phyloP scores from a whole-genome alignment of 495 filamentous ascomycete species.

The Cercophora newfieldiana region DNA sequence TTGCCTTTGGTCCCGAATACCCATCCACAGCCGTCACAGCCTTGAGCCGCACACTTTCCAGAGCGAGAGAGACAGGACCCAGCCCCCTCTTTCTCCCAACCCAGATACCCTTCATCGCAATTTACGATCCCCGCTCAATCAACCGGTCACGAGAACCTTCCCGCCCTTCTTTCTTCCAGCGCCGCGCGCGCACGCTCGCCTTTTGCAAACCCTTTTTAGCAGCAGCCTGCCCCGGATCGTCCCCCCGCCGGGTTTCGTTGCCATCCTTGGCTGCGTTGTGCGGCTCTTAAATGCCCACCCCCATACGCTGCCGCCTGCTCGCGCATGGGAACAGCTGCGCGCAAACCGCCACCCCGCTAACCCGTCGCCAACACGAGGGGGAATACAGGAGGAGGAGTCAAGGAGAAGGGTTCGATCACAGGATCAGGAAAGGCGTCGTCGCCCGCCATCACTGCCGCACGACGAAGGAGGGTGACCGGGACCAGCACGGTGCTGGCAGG shows the following conservation, averaged over 20 bases:
- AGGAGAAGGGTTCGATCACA: not conserved
- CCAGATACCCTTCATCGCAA: conserved; percentile 21
- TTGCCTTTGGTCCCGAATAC: conserved; percentile 22
- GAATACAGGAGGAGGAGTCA: conserved; percentile 11
- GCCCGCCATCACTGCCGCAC: conserved; percentile 3
- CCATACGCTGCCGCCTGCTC: conserved; percentile 22
- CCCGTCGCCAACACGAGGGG: conserved; percentile 18
- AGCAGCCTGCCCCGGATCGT: conserved; percentile 14
- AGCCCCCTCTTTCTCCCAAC: conserved; percentile 20
- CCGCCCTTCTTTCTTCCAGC: conserved; percentile 31
- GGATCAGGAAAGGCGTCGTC: conserved; percentile 2
- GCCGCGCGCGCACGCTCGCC: conserved; percentile 14
- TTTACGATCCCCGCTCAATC: conserved; percentile 34
- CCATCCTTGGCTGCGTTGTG: conserved; percentile 29
- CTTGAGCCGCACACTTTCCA: conserved; percentile 33
- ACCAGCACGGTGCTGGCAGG: not conserved
- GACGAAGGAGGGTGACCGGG: not conserved
- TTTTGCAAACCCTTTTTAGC: conserved; percentile 21
- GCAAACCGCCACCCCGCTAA: conserved; percentile 10
- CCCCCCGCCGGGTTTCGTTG: conserved; percentile 16
- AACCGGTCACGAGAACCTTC: conserved; percentile 34
- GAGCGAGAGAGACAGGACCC: not conserved
- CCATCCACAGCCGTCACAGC: conserved; percentile 24
- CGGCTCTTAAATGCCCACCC: conserved; percentile 35
- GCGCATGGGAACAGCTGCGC: conserved; percentile 27